Base-by-base conservation (phyloP, 2,329 filamentous ascomycete genomes). In the Phaeosphaeria sp. region DNA sequence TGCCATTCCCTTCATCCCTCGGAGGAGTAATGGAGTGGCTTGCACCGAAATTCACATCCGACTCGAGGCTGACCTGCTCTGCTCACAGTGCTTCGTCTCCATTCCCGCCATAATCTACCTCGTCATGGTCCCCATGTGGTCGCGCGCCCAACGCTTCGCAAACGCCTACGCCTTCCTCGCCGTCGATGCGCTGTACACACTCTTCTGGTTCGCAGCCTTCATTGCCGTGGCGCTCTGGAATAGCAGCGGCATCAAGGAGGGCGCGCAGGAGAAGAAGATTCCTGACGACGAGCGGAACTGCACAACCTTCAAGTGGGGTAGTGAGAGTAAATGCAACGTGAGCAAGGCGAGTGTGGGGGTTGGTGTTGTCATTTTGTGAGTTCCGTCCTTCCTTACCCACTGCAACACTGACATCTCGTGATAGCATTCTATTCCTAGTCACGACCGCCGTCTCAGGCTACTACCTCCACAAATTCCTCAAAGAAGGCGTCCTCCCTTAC, bases 151-250 rank as follows among this genome's bases (percentile, higher is more conserved):
- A 63, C 80, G 82, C 51, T 86, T 88, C 67, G 83, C 84, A 55
- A 87, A 87, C 65, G 82, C 84, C 39, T 87, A 87, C 67, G 86
- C 84, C 51, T 87, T 87, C 68, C 82, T 84, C 8, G 76, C 79
- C 2, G 71, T 88, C 55, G 86, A 89, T 65, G 72, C 79, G 15
- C 66, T 87, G 22, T 86, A 67, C 52, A 66, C 71, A 65, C 69
- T 88, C 9, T 71, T 88, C 40, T 89, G 86, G 86, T 85, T 88
- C 67, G 79, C 80, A 5, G 86, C 86, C 4, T 86, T 86, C 78
- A 78, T 85, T 15, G 79, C 82, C 40, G 79, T 87, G 5, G 84
- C 84, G 15, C 78, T 81, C 15, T 89, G 86, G 75, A 85, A 87
- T 25, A 77, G 79, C 5, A 65, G 79, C n/a, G 85, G 85, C 7